Evolutionary conservation across 108 stramenopile genomes (phyloP).

Genomic region (Poteriospumella lacustris): DNA sequence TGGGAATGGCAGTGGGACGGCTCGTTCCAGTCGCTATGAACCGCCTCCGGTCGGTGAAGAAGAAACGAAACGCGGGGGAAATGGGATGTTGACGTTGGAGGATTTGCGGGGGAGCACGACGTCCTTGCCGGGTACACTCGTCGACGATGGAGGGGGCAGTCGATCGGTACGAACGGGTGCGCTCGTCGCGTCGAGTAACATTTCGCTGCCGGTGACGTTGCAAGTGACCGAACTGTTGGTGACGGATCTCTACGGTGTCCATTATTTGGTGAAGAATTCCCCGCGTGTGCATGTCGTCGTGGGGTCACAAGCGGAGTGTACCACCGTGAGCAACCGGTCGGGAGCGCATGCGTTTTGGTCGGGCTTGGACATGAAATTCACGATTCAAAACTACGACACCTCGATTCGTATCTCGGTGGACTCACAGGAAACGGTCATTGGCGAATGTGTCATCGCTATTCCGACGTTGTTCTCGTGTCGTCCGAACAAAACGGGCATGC

Average conservation of each 20-base stretch:
- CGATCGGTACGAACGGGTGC: too few relatives aligned
- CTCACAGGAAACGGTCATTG: neutral
- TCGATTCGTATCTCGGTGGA: neutral
- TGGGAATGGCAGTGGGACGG: too few relatives aligned
- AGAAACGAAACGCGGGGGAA: too few relatives aligned
- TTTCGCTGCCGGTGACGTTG: too few relatives aligned
- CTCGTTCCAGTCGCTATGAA: too few relatives aligned
- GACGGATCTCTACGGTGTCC: neutral
- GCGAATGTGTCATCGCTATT: neutral
- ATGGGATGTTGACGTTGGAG: too few relatives aligned
- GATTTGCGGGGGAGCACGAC: too few relatives aligned
- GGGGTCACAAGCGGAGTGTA: neutral
- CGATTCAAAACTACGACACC: neutral
- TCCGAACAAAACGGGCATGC: neutral
- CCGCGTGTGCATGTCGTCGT: neutral
- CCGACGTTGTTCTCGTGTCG: neutral
- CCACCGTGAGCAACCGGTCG: neutral
- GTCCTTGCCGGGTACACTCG: too few relatives aligned
- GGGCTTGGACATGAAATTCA: neutral
- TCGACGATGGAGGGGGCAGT: too few relatives aligned
- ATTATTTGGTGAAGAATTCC: conserved; percentile 1
- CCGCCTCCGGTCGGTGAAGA: too few relatives aligned
- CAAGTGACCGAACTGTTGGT: neutral
- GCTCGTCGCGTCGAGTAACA: too few relatives aligned
- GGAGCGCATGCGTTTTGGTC: neutral